Conservation (phyloP, 768 basidiomycete species). For the Rhodotorula diobovata region DNA sequence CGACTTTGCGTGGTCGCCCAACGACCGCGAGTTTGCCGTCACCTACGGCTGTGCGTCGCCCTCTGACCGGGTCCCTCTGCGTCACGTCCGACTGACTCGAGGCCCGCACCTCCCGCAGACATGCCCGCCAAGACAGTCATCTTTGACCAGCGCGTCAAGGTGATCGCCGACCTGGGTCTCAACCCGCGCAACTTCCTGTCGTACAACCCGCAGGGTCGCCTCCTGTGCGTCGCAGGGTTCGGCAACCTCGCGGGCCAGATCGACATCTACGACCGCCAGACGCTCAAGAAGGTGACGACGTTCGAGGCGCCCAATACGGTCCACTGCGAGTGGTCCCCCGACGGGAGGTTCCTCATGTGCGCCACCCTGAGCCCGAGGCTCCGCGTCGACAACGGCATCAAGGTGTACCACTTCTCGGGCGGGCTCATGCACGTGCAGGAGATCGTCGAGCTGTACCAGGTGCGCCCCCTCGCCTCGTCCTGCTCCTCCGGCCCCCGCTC, state of each 20-base stretch:
- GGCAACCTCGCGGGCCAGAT: constrained; percentile 94
- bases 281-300: constrained; percentile 67
- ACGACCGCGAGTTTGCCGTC: constrained; percentile 84
- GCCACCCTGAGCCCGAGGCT: constrained; percentile 92
- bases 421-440: constrained; percentile 76
- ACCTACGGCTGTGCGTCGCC: constrained; percentile 80
- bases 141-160: constrained; percentile 83
- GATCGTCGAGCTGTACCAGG: constrained; percentile 84
- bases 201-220: constrained; percentile 87
- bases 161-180: constrained; percentile 83
- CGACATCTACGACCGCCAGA: constrained; percentile 83
- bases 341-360: constrained; percentile 86
- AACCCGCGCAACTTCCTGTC: constrained; percentile 85
- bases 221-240: constrained; percentile 87
- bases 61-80: constrained; percentile 15
- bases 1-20: constrained; percentile 89
- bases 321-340: constrained; percentile 90
- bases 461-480: constrained; percentile 23
- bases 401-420: constrained; percentile 89
- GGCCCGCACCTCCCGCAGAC: constrained; percentile 51
- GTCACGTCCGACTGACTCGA: not conserved
- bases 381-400: constrained; percentile 95
- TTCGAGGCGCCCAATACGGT: constrained; percentile 92
- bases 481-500: not conserved
- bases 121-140: constrained; percentile 93